Percentiles rank a stretch among this genome's conserved stretches.
These are phyloP conservation scores for Penicillium nordicum DNA, from an alignment of 2,329 filamentous ascomycete genomes.

Conservation along the genomic window DNA sequence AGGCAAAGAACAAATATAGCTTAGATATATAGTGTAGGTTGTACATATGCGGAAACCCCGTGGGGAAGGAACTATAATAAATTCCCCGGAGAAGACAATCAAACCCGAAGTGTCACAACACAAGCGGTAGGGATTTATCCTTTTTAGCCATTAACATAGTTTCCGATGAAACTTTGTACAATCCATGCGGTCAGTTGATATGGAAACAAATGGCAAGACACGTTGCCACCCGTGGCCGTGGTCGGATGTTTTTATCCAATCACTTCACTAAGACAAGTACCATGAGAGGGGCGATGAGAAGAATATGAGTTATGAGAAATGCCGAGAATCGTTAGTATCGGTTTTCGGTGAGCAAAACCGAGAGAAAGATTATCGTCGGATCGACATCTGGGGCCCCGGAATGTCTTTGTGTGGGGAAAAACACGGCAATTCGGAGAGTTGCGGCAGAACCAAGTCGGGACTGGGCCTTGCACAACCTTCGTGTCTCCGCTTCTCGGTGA, in stretches of 20 bases:
- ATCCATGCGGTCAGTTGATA: background rate
- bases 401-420: background rate
- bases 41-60: conserved; percentile 17
- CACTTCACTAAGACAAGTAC: background rate
- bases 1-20: background rate
- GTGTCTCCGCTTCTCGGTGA: conserved; percentile 22
- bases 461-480: background rate
- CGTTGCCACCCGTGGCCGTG: background rate
- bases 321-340: background rate
- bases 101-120: background rate
- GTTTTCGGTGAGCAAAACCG: conserved; percentile 3
- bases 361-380: background rate
- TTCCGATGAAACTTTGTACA: background rate
- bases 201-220: background rate
- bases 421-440: background rate
- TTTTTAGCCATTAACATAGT: conserved; percentile 2
- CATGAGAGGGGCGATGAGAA: background rate
- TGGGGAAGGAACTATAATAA: conserved; percentile 25
- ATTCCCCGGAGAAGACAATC: conserved; percentile 13
- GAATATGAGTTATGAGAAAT: background rate
- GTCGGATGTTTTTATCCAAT: background rate
- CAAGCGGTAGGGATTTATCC: background rate
- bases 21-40: background rate
- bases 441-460: background rate
- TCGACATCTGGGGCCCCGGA: background rate